A percentile compares a stretch with the other conserved stretches of the same genome.
These are phyloP conservation scores for Marasmius sp. DNA, from an alignment of 1,284 basidiomycete genomes.

Conservation along the genomic window DNA sequence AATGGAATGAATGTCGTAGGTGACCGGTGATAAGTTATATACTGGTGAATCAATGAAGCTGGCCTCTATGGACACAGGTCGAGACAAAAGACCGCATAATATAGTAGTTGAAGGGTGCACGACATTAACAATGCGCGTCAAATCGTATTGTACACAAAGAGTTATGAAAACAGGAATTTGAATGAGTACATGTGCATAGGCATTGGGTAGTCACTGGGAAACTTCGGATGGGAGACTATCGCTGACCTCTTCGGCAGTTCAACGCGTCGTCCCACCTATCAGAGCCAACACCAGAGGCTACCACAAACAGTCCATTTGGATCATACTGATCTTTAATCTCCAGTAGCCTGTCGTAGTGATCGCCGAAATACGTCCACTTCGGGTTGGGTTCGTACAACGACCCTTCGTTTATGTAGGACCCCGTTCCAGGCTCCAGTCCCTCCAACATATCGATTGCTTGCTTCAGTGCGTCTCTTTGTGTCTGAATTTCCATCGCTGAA, in stretches of 20 bases:
- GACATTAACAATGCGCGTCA: no score
- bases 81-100: no score
- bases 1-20: no score
- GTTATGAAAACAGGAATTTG: no score
- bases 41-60: no score
- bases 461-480: slow-evolving; percentile 12
- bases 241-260: neutral
- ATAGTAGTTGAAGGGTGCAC: no score
- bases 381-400: slow-evolving; percentile 38
- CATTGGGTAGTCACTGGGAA: no score
- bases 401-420: slow-evolving; percentile 44
- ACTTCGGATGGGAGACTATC: no score
- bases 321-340: slow-evolving; percentile 45
- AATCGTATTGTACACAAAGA: no score
- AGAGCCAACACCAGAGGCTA: slow-evolving; percentile 42
- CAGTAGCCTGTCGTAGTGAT: slow-evolving; percentile 37
- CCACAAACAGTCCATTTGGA: slow-evolving; percentile 40
- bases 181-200: no score
- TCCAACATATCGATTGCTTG: slow-evolving; percentile 25
- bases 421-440: slow-evolving; percentile 29
- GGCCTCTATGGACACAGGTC: no score
- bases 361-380: slow-evolving; percentile 41
- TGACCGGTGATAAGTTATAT: no score
- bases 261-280: slow-evolving; percentile 32
- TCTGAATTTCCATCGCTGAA: slow-evolving; percentile 23